Base-by-base conservation (phyloP, 139 green algal species). In the Volvox reticuliferus region DNA sequence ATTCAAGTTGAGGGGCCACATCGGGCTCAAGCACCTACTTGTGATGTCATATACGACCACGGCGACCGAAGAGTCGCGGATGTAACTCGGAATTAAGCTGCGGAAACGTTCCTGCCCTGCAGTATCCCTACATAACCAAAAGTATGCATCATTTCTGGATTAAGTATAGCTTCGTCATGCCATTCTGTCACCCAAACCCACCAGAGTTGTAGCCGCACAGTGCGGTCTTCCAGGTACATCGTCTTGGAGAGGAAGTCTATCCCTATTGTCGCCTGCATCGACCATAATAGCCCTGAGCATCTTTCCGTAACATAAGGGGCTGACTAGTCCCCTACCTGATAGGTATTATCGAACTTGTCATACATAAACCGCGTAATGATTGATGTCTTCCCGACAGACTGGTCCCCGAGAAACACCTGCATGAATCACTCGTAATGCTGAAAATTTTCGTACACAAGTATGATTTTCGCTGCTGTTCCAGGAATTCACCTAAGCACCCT, bases 311-410 rank as follows among this genome's bases (percentile, higher is more conserved):
- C 6, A 79, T 28, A 67, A 22, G 16, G 12, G 26, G 26, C 69
- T 73, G 5, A 16, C 28, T 71, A 21, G 37, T 26, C 5, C 36
- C 44, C 88, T 61, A 97, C 97, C 97, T 99, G 98, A 90, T 99
- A 99, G 1, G 96, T 99, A 92, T 98, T 99, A 91, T 99, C 98
- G 92, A 99, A 99, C 94, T 99, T 99, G 93, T 99, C 98, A 93
- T 99, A 99, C 98, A 99, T 99, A 92, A 99, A 99, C 0, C 98
- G 93, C 1, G 98, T 99, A 90, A 99, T 99, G 88, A 99, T 99
- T 87, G 94, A 97, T 61, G 98, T 99, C 91, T 99, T 99, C 13
- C 97, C 97, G 2, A 98, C 97, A 18, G 93, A 97, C 93, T 99
- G 97, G 90, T 99, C 97, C 1, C 97, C 97, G 12, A 99, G 88